Evolutionary conservation across 1,284 basidiomycete species (phyloP).

Genomic region (Irpex sp.): DNA sequence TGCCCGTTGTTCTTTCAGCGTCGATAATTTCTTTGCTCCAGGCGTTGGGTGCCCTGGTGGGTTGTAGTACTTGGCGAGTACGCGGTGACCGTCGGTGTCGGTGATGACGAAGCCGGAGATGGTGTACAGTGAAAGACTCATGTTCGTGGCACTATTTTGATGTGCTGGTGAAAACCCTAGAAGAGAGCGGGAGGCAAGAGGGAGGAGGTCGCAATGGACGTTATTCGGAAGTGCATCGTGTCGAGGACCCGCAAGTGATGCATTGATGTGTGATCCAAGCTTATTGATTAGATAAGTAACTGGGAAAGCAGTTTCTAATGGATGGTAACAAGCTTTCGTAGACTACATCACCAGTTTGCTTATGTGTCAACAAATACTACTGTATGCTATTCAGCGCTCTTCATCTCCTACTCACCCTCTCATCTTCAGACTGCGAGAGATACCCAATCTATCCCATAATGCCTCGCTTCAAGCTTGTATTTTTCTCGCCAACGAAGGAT

Average conservation of each 20-base stretch:
- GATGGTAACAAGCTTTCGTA: too few species aligned
- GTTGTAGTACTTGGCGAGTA: conserved; percentile 94
- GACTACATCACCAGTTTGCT: too few species aligned
- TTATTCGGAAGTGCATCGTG: too few species aligned
- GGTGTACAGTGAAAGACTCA: conserved; percentile 86
- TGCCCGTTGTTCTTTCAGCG: conserved; percentile 89
- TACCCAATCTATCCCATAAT: not conserved
- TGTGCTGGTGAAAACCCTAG: too few species aligned
- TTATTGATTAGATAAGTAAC: too few species aligned
- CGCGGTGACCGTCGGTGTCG: conserved; percentile 91
- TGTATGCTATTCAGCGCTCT: too few species aligned
- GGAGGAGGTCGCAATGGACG: not conserved
- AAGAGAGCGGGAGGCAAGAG: not conserved
- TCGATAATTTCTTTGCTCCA: conserved; percentile 55
- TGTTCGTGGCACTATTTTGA: conserved; percentile 6
- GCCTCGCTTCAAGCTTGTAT: conserved; percentile 32
- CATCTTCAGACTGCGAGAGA: not conserved
- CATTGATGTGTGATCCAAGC: too few species aligned
- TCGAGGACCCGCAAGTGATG: too few species aligned
- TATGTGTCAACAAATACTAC: too few species aligned
- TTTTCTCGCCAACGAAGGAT: conserved; percentile 40
- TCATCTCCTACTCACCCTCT: too few species aligned
- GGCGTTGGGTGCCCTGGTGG: conserved; percentile 66
- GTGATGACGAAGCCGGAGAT: conserved; percentile 88
- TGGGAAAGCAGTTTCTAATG: too few species aligned